These are phyloP conservation scores for Penicillium lividum DNA, from an alignment of 495 filamentous ascomycete species.

Conservation along the genomic window DNA sequence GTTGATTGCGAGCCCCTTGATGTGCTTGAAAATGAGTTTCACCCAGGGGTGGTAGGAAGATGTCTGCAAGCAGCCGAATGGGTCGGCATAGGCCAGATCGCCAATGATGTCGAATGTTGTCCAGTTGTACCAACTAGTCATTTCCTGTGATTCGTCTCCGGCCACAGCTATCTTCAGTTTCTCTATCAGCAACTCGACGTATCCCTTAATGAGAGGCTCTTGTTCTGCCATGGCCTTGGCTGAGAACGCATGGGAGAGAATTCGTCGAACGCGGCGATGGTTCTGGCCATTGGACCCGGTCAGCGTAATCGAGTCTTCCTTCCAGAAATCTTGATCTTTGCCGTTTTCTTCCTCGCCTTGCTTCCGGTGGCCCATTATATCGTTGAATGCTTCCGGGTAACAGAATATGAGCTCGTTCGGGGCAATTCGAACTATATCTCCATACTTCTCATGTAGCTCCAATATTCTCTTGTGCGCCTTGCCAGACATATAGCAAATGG, in stretches of 20 bases:
- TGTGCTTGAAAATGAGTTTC: conserved; percentile 34
- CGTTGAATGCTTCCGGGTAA: conserved; percentile 52
- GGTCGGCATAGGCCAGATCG: conserved; percentile 56
- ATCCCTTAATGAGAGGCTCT: conserved; percentile 47
- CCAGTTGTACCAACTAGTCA: conserved; percentile 54
- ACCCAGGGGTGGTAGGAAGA: conserved; percentile 50
- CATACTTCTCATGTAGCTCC: conserved; percentile 44
- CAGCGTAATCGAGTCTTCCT: conserved; percentile 8
- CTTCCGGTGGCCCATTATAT: conserved; percentile 52
- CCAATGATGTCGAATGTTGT: conserved; percentile 60
- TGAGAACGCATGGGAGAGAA: conserved; percentile 53
- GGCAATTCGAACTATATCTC: conserved; percentile 45
- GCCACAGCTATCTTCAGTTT: conserved; percentile 20
- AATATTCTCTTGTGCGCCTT: conserved; percentile 38
- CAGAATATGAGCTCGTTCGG: conserved; percentile 51
- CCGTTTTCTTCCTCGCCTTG: conserved; percentile 7
- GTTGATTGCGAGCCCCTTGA: conserved; percentile 6
- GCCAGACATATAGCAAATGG: conserved; percentile 29
- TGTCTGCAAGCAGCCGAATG: conserved; percentile 53
- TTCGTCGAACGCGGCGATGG: conserved; percentile 25
- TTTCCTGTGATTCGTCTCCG: conserved; percentile 24
- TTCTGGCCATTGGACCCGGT: conserved; percentile 22
- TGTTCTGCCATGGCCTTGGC: conserved; percentile 50
- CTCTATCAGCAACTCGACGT: conserved; percentile 49
- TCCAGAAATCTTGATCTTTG: conserved; percentile 19